Conservation (phyloP, 805 yeast species). For the Cyberlindnera lachancei region DNA sequence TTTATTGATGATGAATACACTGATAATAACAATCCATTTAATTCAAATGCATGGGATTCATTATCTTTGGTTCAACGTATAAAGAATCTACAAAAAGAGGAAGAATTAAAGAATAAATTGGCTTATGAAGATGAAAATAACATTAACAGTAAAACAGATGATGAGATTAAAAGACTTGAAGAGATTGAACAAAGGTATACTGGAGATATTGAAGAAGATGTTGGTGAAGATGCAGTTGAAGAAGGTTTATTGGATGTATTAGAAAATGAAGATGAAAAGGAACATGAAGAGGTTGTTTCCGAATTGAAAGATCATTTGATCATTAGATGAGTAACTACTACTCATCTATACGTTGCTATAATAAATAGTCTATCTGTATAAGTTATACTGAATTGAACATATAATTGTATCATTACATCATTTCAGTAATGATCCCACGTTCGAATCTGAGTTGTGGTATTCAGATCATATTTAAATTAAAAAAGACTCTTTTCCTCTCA, state of each 20-base stretch:
- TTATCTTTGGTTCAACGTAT: slow-evolving; percentile 18
- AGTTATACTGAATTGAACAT: background rate
- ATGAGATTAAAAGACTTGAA: slow-evolving; percentile 9
- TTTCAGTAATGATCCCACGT: too few relatives aligned
- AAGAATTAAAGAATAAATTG: slow-evolving; percentile 10
- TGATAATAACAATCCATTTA: slow-evolving; percentile 7
- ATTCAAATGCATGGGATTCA: slow-evolving; percentile 15
- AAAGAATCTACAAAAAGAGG: slow-evolving; percentile 7
- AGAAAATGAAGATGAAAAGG: slow-evolving; percentile 3
- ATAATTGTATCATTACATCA: background rate
- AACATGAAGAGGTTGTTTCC: background rate
- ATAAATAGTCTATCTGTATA: background rate
- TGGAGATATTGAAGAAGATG: slow-evolving; percentile 6
- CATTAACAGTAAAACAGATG: slow-evolving; percentile 11
- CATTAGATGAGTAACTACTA: background rate
- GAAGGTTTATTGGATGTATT: slow-evolving; percentile 4
- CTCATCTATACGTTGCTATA: background rate
- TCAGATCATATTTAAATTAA: too few relatives aligned
- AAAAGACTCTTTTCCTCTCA: too few relatives aligned
- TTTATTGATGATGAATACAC: too few relatives aligned
- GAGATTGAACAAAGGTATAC: slow-evolving; percentile 14
- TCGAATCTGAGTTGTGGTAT: too few relatives aligned
- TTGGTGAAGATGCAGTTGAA: slow-evolving; percentile 3
- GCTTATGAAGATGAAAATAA: slow-evolving; percentile 6
- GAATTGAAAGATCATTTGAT: background rate